phyloP scores from a whole-genome alignment of 2,329 filamentous ascomycete genomes.

The Helminthosporium solani region DNA sequence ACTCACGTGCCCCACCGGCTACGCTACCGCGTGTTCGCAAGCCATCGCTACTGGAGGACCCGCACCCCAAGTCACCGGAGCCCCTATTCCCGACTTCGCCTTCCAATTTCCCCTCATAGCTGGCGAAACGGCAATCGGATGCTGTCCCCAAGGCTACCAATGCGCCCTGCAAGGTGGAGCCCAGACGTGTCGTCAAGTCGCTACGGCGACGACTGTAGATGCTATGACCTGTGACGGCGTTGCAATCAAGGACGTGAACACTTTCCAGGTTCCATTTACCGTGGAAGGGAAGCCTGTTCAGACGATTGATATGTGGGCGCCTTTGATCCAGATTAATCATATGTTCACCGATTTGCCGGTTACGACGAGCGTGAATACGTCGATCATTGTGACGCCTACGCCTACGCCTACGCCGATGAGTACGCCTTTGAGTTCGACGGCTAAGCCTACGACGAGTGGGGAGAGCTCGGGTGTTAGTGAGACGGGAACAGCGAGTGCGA shows the following conservation, averaged over 20 bases:
- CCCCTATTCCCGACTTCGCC: neutral
- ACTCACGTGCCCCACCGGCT: conserved; percentile 18
- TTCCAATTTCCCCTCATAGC: conserved; percentile 20
- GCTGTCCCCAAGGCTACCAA: conserved; percentile 20
- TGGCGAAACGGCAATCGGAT: conserved; percentile 23
- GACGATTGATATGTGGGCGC: conserved; percentile 17
- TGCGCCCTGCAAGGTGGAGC: conserved; percentile 11
- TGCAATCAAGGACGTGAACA: conserved; percentile 2
- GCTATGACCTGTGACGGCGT: conserved; percentile 13
- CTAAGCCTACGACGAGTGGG: neutral
- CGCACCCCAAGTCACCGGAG: conserved; percentile 4
- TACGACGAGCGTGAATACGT: neutral
- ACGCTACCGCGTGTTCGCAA: conserved; percentile 17
- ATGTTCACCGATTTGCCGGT: conserved; percentile 12
- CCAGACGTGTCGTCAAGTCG: conserved; percentile 19
- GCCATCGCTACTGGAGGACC: conserved; percentile 5
- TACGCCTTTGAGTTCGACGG: neutral
- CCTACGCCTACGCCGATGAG: neutral
- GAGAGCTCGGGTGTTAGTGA: no score
- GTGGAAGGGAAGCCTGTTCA: conserved; percentile 4
- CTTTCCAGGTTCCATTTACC: conserved; percentile 13
- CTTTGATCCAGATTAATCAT: conserved; percentile 21
- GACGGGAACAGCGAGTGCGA: no score
- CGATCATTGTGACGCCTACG: neutral
- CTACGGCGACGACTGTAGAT: conserved; percentile 11